phyloP scores from a whole-genome alignment of 2,329 filamentous ascomycete genomes.

The Alternaria sp. region DNA sequence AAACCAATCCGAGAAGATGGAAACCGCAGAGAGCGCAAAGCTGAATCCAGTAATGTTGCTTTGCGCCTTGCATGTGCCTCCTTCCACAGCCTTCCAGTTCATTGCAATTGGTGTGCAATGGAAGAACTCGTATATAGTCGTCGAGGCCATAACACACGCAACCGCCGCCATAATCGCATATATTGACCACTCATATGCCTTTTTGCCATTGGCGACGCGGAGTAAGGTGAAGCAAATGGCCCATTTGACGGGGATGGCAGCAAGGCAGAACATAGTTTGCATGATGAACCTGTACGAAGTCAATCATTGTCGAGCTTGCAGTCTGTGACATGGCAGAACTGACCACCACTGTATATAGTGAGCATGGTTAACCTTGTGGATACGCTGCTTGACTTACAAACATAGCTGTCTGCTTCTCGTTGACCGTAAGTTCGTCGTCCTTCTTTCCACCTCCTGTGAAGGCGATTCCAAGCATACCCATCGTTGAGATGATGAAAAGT shows the following conservation, averaged over 20 bases:
- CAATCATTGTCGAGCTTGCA: background rate
- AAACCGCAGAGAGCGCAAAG: background rate
- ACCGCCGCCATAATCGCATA: constrained; percentile 36
- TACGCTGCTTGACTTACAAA: constrained; percentile 11
- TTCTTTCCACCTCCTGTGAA: constrained; percentile 18
- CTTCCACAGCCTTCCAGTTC: constrained; percentile 32
- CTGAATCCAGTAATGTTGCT: background rate
- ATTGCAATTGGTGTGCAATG: constrained; percentile 27
- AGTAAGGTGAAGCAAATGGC: constrained; percentile 45
- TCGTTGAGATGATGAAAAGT: constrained; percentile 15
- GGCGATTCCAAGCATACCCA: constrained; percentile 18
- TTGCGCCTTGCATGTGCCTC: background rate
- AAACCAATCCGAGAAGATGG: background rate
- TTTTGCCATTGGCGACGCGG: constrained; percentile 39
- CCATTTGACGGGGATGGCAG: constrained; percentile 37
- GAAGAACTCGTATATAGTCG: constrained; percentile 41
- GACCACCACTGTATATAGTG: constrained; percentile 15
- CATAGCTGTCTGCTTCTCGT: constrained; percentile 16
- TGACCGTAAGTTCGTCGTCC: constrained; percentile 9
- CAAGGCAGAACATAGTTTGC: constrained; percentile 21
- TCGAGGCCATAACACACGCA: constrained; percentile 38
- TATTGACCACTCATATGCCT: constrained; percentile 29
- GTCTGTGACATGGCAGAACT: background rate
- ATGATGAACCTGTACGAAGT: constrained; percentile 8
- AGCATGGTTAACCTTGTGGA: background rate